Percentiles rank a stretch among this genome's conserved stretches.
Evolutionary conservation across 306 rosid genomes (phyloP).

Genomic region (Arachis hypogaea): DNA sequence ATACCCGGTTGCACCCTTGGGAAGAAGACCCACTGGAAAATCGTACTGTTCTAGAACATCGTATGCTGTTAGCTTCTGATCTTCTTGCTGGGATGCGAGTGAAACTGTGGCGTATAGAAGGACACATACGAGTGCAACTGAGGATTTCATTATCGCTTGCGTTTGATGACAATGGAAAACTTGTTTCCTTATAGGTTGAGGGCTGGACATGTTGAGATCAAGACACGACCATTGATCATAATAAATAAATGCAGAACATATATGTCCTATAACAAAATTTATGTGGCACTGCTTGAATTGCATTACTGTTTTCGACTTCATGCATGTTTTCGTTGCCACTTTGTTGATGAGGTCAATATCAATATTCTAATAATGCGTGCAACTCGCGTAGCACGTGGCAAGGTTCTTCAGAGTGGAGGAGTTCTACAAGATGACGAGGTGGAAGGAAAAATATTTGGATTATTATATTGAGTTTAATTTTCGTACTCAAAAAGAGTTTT

Average conservation of each 20-base stretch:
- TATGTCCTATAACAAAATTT: not conserved
- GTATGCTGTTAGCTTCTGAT: constrained; percentile 46
- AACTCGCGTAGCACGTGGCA: constrained; percentile 33
- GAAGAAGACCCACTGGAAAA: constrained; percentile 70
- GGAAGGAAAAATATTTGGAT: not conserved
- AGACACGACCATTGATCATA: not conserved
- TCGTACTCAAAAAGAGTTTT: too few species aligned
- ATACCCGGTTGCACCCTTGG: constrained; percentile 58
- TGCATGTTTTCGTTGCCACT: not conserved
- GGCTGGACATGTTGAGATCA: constrained; percentile 3
- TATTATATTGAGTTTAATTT: not conserved
- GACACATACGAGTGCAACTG: constrained; percentile 17
- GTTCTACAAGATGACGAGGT: not conserved
- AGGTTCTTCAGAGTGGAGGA: not conserved
- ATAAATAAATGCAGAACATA: not conserved
- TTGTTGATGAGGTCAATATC: not conserved
- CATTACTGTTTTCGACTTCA: constrained; percentile 20
- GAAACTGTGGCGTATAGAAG: not conserved
- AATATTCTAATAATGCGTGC: constrained; percentile 31
- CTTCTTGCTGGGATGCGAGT: not conserved
- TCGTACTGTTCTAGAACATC: constrained; percentile 52
- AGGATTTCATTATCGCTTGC: constrained; percentile 1
- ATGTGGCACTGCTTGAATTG: not conserved
- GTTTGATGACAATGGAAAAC: not conserved
- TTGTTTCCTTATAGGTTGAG: not conserved